A percentile compares a stretch with the other conserved stretches of the same genome.
phyloP scores from a whole-genome alignment of 2,329 filamentous ascomycete genomes.

The Penicillium griseofulvum region DNA sequence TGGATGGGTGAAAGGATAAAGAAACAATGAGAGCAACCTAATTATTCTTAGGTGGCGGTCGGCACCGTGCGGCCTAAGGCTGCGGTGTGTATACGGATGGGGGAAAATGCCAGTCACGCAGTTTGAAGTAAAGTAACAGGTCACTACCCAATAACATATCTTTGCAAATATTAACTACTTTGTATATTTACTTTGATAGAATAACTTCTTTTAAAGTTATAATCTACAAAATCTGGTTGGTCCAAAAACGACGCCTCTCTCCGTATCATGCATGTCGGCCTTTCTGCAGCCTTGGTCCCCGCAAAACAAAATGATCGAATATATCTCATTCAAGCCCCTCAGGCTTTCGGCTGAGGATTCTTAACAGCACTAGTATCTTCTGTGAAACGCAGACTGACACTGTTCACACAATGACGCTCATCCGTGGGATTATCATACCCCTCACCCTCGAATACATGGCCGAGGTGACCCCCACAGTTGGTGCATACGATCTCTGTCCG shows the following conservation, averaged over 20 bases:
- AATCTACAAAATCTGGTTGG: background rate
- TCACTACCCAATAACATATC: background rate
- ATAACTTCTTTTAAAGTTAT: background rate
- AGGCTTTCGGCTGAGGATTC: conserved; percentile 31
- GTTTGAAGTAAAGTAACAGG: conserved; percentile 12
- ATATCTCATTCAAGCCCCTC: background rate
- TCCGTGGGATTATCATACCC: conserved; percentile 81
- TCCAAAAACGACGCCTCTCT: conserved; percentile 4
- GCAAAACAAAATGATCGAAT: background rate
- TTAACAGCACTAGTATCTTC: conserved; percentile 54
- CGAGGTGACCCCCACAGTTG: conserved; percentile 89
- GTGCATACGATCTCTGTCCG: conserved; percentile 91
- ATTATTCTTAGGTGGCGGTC: conserved; percentile 31
- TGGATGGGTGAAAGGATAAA: conserved; percentile 13
- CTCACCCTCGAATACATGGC: conserved; percentile 90
- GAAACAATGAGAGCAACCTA: conserved; percentile 21
- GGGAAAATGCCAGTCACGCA: conserved; percentile 25
- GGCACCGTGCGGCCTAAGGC: conserved; percentile 28
- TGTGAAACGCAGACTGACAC: conserved; percentile 80
- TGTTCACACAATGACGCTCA: conserved; percentile 97
- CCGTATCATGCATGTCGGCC: conserved; percentile 3
- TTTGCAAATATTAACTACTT: background rate
- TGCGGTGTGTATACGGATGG: conserved; percentile 18
- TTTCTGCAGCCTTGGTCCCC: conserved; percentile 3
- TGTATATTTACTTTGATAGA: background rate